Evolutionary conservation across 2,329 filamentous ascomycete genomes (phyloP).

Genomic region (Botryotinia globosa): DNA sequence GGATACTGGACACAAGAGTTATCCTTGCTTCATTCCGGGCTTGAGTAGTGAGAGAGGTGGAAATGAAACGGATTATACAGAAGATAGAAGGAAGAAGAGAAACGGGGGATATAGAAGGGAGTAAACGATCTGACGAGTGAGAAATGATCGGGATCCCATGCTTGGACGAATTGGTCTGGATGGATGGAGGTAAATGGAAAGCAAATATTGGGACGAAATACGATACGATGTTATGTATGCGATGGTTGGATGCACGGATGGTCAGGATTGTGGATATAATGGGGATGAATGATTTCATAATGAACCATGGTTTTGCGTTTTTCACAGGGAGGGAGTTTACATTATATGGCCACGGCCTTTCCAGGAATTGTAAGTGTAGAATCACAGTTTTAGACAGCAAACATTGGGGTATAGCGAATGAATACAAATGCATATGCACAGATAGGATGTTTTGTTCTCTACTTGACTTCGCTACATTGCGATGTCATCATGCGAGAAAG

Average conservation of each 20-base stretch:
- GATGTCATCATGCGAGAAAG: neutral
- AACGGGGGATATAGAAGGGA: conserved; percentile 22
- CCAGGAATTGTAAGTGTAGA: conserved; percentile 5
- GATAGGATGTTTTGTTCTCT: neutral
- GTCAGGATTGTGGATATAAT: neutral
- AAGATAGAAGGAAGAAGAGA: conserved; percentile 36
- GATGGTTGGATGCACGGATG: neutral
- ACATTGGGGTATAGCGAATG: neutral
- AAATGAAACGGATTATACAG: conserved; percentile 32
- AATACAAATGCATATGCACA: neutral
- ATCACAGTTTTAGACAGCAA: conserved; percentile 2
- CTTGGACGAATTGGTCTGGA: neutral
- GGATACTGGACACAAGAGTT: conserved; percentile 39
- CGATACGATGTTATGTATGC: neutral
- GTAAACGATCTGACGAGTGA: neutral
- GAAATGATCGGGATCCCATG: neutral
- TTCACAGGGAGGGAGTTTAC: neutral
- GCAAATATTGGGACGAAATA: conserved; percentile 5
- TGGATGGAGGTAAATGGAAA: neutral
- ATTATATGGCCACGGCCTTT: neutral
- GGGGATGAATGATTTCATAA: conserved; percentile 1
- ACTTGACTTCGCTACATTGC: neutral
- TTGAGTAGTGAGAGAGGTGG: conserved; percentile 30
- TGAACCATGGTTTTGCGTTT: neutral
- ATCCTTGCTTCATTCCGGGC: conserved; percentile 39